Evolutionary conservation across 148 eudicot species (phyloP).

Genomic region (Heliamphora exappendiculata): DNA sequence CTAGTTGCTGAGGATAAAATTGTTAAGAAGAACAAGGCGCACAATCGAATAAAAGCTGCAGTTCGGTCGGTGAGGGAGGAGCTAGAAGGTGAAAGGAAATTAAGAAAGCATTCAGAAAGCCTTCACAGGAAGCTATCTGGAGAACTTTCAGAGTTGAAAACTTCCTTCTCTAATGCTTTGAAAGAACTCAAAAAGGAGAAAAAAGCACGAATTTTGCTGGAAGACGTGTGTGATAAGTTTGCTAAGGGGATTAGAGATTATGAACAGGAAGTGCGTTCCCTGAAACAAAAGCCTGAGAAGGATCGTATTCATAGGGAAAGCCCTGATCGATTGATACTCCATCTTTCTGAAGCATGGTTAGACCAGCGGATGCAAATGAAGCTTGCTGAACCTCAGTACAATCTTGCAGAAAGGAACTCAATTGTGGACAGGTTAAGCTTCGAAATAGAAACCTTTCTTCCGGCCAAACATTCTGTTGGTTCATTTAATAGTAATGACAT

Average conservation of each 20-base stretch:
- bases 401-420: slow-evolving; percentile 30
- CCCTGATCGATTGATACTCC: slow-evolving; percentile 59
- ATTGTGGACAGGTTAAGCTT: slow-evolving; percentile 56
- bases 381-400: slow-evolving; percentile 23
- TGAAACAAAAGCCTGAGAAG: slow-evolving; percentile 40
- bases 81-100: slow-evolving; percentile 54
- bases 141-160: slow-evolving; percentile 57
- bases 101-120: slow-evolving; percentile 61
- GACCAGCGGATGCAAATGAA: slow-evolving; percentile 78
- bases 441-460: slow-evolving; percentile 73
- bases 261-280: slow-evolving; percentile 59
- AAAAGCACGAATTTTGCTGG: slow-evolving; percentile 58
- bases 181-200: slow-evolving; percentile 59
- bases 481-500: slow-evolving; percentile 12
- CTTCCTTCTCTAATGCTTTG: slow-evolving; percentile 44
- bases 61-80: slow-evolving; percentile 57
- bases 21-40: slow-evolving; percentile 38
- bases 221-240: slow-evolving; percentile 84
- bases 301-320: slow-evolving; percentile 35
- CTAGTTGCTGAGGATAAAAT: slow-evolving; percentile 32
- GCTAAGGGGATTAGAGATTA: slow-evolving; percentile 69
- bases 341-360: slow-evolving; percentile 82
- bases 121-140: slow-evolving; percentile 62
- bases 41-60: slow-evolving; percentile 41
- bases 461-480: slow-evolving; percentile 32